Base-by-base conservation (phyloP, 2,329 filamentous ascomycete genomes). In the Aotearoamyces nothofagi region DNA sequence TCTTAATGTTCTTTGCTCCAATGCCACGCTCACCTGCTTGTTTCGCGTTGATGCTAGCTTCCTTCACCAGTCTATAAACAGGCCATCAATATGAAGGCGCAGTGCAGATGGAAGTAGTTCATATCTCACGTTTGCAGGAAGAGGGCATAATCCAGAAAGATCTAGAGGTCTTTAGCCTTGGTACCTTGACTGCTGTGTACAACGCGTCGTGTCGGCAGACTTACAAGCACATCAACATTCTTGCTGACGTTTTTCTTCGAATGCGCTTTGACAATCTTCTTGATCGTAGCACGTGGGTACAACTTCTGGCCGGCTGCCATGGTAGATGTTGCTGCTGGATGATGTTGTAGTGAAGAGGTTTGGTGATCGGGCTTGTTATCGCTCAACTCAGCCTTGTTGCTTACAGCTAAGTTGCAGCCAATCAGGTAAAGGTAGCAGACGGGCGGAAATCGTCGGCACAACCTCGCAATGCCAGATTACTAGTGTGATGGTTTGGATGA, bases 211-310 rank as follows among this genome's bases (percentile, higher is more conserved):
- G 38, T 42, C 34, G n/a, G 30, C 24, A 28, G 25, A 43, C 67
- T 35, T 55, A 92, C 82, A 56, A 87, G 61, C 33, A 92, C 73
- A 54, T 93, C 86, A 16, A 75, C 78, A 53, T 90, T 86, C 54
- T 83, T 90, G 59, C 76, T 82, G 38, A 92, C 54, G 39, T 68
- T 78, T 48, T 76, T 73, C 38, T 80, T 78, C 6, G 82, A 78
- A 52, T 92, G 83, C 11, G 82, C 83, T 56, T 92, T 93, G 45
- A 92, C 65, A 35, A 92, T 87, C 53, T 84, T 86, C 54, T 84
- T 90, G 43, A 93, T 63, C 0, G 81, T 90, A 11, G 71, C 74
- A 37, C 84, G 75, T 8, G 84, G 84, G 46, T 92, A 93, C 9
- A 81, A 61, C 42, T 83, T 87, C 46, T 77, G 74, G 13, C 70